Percentiles rank a stretch among this genome's conserved stretches.
Conservation (phyloP, 345 rosid genomes). For the Erysimum cheiranthoides region DNA sequence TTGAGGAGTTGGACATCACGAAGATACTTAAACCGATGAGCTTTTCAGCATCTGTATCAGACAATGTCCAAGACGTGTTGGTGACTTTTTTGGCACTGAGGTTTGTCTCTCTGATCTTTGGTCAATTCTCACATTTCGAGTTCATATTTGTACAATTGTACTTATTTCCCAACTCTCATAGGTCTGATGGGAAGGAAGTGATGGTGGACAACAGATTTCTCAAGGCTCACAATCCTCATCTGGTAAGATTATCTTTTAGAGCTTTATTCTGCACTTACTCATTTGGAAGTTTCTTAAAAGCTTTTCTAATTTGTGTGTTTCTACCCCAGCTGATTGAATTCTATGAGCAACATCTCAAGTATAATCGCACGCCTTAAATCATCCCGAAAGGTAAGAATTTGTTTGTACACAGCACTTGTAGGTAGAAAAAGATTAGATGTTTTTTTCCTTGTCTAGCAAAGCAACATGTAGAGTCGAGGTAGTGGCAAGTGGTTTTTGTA, state of each 20-base stretch:
- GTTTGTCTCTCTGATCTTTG: slow-evolving; percentile 51
- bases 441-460: slow-evolving; percentile 4
- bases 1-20: slow-evolving; percentile 56
- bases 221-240: slow-evolving; percentile 82
- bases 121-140: not conserved
- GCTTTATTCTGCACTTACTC: slow-evolving; percentile 23
- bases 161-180: slow-evolving; percentile 39
- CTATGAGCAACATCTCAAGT: slow-evolving; percentile 94
- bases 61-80: slow-evolving; percentile 67
- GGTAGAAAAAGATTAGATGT: slow-evolving; percentile 39
- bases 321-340: slow-evolving; percentile 73
- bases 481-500: slow-evolving; percentile 32
- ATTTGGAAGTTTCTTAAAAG: slow-evolving; percentile 22
- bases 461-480: slow-evolving; percentile 40
- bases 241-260: slow-evolving; percentile 57
- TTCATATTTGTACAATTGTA: not conserved
- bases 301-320: slow-evolving; percentile 6
- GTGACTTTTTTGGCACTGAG: slow-evolving; percentile 82
- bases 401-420: slow-evolving; percentile 47
- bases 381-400: slow-evolving; percentile 25
- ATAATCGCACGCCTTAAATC: slow-evolving; percentile 55
- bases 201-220: slow-evolving; percentile 82
- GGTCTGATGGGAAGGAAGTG: slow-evolving; percentile 94
- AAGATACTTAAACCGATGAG: slow-evolving; percentile 79
- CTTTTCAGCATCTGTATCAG: slow-evolving; percentile 66